Conservation (phyloP, 1,284 basidiomycete genomes). For the Ceratorhiza oryzae-sativae region DNA sequence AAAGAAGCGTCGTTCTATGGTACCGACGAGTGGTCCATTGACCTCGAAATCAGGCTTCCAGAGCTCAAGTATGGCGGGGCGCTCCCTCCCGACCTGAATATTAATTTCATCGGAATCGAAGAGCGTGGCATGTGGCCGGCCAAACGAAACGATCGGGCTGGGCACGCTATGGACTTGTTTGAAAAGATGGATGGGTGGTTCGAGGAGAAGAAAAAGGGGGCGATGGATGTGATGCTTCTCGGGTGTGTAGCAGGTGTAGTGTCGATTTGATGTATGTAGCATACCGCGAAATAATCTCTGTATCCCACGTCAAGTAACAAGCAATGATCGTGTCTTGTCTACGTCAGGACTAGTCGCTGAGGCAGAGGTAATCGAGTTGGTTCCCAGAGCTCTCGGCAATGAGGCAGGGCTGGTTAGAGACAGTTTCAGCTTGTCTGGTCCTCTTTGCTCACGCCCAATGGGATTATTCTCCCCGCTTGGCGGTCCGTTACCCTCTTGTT, state of each 20-base stretch:
- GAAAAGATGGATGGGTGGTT: slow-evolving; percentile 72
- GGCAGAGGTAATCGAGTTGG: too few species aligned
- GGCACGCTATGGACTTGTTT: slow-evolving; percentile 70
- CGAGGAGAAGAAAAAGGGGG: slow-evolving; percentile 61
- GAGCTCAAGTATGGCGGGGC: not conserved
- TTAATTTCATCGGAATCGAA: slow-evolving; percentile 75
- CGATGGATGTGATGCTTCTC: slow-evolving; percentile 69
- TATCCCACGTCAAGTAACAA: too few species aligned
- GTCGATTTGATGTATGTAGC: not conserved
- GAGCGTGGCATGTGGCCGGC: slow-evolving; percentile 82
- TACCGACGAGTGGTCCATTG: slow-evolving; percentile 71
- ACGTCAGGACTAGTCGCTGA: too few species aligned
- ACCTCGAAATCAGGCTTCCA: slow-evolving; percentile 70
- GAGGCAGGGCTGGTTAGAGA: not conserved
- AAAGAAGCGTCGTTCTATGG: slow-evolving; percentile 89
- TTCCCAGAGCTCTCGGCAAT: too few species aligned
- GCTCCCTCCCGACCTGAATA: slow-evolving; percentile 49
- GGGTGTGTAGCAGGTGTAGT: slow-evolving; percentile 68
- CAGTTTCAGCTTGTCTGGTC: too few species aligned
- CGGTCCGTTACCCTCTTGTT: slow-evolving; percentile 60
- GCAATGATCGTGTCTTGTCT: too few species aligned
- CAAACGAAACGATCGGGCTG: slow-evolving; percentile 62
- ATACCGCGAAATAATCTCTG: too few species aligned
- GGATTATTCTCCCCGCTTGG: slow-evolving; percentile 54
- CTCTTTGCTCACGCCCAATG: not conserved